Base-by-base conservation (phyloP, 805 yeast genomes). In the Kodamaea restingae region DNA sequence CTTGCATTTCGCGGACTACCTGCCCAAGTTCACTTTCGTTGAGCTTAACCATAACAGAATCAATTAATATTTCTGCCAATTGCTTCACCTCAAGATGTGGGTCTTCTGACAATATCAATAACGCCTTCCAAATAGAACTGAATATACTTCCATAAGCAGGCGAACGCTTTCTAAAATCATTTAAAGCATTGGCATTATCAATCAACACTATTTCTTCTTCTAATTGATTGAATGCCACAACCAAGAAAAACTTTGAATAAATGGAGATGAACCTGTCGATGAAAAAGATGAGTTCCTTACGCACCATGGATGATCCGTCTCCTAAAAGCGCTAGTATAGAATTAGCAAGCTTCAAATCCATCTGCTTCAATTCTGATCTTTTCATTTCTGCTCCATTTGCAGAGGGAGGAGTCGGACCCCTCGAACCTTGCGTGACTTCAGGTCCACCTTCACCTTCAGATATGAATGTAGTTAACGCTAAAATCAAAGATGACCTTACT, bases 81-180 rank as follows among this genome's bases (percentile, higher is more conserved):
- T 75, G 75, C 42, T 76, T 78, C 5, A 90, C 88, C 58, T 88
- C 95, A 25, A 75, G 63, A 58, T 84, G 93, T 0, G 98, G 96
- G 59, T 93, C 98, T 47, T 84, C 88, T 1, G 95, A 76, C 20
- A 88, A 61, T 18, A 87, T 79, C 34, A 93, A 66, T 24, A 91
- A 58, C 0, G 91, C 80, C 48, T 88, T 85, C 96, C 98, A 93
- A 7, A 84, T 77, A 1, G 95, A 84, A 39, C 87, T 76, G 57
- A 84, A 87, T 7, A 88, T 74, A 0, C 96, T 82, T 1, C 96
- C 95, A 56, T 87, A 85, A 0, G 96, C 93, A 1, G 95, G 85
- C 0, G 86, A 73, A 30, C 71, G 71, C 49, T 84, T 73, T 36
- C 84, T 66, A 45, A 81, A 76, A 33, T 79, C 86, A 40, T 79